Conservation (phyloP, 2,329 filamentous ascomycete genomes). For the Aspergillus sp. region DNA sequence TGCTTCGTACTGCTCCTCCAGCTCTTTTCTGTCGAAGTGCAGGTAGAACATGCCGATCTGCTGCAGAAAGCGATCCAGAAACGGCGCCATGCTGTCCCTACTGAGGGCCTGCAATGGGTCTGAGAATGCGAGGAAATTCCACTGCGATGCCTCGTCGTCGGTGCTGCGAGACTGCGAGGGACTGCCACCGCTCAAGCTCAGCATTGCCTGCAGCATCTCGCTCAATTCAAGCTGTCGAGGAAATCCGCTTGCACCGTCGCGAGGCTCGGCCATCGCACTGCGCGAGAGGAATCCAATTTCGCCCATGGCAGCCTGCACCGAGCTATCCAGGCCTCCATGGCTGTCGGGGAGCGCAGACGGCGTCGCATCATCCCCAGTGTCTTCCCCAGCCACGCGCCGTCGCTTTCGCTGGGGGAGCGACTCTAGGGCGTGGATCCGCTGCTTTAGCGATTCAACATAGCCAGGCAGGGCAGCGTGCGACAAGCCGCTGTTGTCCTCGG, state of each 20-base stretch:
- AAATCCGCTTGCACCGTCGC: conserved; percentile 17
- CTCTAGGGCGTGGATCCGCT: conserved; percentile 19
- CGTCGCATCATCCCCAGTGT: not conserved
- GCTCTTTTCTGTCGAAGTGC: conserved; percentile 10
- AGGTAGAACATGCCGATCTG: conserved; percentile 9
- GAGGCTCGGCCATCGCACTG: conserved; percentile 33
- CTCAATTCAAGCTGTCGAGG: conserved; percentile 22
- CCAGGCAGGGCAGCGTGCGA: conserved; percentile 22
- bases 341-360: not conserved
- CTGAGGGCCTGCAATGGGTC: not conserved
- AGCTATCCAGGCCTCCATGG: conserved; percentile 2
- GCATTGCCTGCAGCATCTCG: conserved; percentile 19
- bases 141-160: not conserved
- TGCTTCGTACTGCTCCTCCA: conserved; percentile 11
- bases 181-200: conserved; percentile 15
- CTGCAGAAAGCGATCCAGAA: conserved; percentile 14
- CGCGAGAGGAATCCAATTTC: conserved; percentile 32
- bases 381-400: not conserved
- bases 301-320: conserved; percentile 28
- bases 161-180: conserved; percentile 9
- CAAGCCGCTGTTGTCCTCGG: conserved; percentile 14
- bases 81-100: conserved; percentile 5
- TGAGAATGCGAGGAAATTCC: not conserved
- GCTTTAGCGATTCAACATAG: conserved; percentile 22
- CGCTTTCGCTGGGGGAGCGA: conserved; percentile 11